Evolutionary conservation across 257 asterid species (phyloP).

Genomic region (Eustoma russellianum): DNA sequence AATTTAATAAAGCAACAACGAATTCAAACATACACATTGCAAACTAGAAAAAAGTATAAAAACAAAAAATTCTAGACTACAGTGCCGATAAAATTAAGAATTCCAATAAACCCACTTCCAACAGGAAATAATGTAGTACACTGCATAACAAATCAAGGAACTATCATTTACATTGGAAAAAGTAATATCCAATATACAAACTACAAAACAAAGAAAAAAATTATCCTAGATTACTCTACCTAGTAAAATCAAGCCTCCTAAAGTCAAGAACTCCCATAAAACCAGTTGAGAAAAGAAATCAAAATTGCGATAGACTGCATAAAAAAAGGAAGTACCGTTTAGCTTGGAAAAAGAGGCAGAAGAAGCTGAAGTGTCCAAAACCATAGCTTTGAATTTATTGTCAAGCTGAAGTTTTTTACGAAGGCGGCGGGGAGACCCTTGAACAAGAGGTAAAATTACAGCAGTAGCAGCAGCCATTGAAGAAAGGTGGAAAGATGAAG

Average conservation of each 20-base stretch:
- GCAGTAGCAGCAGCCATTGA: conserved; percentile 46
- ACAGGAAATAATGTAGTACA: no score
- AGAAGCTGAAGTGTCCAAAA: conserved; percentile 1
- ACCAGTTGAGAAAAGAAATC: no score
- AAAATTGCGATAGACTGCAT: neutral
- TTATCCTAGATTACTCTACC: no score
- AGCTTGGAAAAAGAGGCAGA: conserved; percentile 4
- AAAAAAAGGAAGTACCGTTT: conserved; percentile 1
- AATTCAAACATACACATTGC: neutral
- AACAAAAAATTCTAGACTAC: neutral
- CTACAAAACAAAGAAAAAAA: no score
- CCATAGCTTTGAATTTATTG: conserved; percentile 19
- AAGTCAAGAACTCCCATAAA: no score
- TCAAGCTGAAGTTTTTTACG: conserved; percentile 8
- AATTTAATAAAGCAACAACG: neutral
- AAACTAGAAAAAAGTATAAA: neutral
- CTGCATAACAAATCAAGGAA: neutral
- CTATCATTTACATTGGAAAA: conserved; percentile 8
- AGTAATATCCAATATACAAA: neutral
- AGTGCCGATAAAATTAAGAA: neutral
- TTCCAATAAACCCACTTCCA: no score
- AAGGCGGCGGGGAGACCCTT: conserved; percentile 32
- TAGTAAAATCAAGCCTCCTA: no score
- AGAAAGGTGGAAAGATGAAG: no score
- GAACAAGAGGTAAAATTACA: conserved; percentile 28